Evolutionary conservation across 2,329 filamentous ascomycete species (phyloP).

Genomic region (Calonectria pteridis): DNA sequence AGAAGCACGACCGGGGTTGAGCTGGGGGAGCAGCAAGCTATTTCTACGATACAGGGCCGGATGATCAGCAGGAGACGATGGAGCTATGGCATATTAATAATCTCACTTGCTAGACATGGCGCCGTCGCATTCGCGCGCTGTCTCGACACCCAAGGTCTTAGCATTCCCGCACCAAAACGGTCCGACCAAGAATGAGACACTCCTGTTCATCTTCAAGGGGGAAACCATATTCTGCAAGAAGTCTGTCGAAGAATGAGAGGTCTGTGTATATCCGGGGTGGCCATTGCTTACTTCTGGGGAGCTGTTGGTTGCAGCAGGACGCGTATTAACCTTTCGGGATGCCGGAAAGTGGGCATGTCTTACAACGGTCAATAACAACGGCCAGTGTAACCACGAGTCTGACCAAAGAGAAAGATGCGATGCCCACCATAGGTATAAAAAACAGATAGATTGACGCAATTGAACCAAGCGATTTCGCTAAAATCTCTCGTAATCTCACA

Average conservation of each 20-base stretch:
- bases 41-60: neutral
- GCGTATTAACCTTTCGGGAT: neutral
- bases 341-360: neutral
- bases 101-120: slow-evolving; percentile 3
- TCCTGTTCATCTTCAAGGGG: neutral
- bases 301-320: neutral
- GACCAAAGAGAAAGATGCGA: neutral
- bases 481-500: too few species aligned
- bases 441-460: neutral
- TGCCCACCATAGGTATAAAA: neutral
- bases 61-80: neutral
- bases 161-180: slow-evolving; percentile 4
- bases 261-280: neutral
- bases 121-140: neutral
- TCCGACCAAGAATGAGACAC: neutral
- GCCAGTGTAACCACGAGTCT: too few species aligned
- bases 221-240: neutral
- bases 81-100: slow-evolving; percentile 1
- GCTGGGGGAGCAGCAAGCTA: neutral
- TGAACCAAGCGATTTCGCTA: neutral
- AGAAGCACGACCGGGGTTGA: neutral
- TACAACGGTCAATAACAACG: neutral
- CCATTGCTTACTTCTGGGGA: neutral
- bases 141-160: neutral
- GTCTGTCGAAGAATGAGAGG: neutral